These are phyloP conservation scores for Bruguiera sexangula DNA, from an alignment of 345 rosid species.

Conservation along the genomic window DNA sequence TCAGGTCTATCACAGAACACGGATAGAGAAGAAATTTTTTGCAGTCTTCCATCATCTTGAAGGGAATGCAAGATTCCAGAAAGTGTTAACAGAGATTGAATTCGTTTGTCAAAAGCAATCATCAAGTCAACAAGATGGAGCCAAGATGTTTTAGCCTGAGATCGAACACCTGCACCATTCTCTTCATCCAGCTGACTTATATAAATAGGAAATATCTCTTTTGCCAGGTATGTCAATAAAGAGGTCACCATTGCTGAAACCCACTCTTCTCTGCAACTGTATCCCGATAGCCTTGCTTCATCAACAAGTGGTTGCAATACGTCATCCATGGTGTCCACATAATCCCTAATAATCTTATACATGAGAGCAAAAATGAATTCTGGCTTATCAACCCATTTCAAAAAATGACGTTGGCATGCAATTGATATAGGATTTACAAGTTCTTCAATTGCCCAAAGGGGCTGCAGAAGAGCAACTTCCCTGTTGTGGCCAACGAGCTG, in stretches of 20 bases:
- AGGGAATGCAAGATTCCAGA: constrained; percentile 72
- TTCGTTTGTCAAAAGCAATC: constrained; percentile 76
- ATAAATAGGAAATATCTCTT: constrained; percentile 70
- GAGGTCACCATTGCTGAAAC: constrained; percentile 87
- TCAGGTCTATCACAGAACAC: constrained; percentile 86
- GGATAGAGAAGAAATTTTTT: constrained; percentile 71
- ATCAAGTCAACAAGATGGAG: constrained; percentile 89
- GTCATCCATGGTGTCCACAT: constrained; percentile 85
- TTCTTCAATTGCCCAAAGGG: constrained; percentile 98
- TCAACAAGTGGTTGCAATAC: constrained; percentile 92
- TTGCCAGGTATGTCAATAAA: constrained; percentile 63
- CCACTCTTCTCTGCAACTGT: constrained; percentile 98
- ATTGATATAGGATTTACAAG: constrained; percentile 79
- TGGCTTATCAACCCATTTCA: constrained; percentile 74
- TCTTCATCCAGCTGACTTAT: constrained; percentile 57
- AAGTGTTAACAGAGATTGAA: constrained; percentile 66
- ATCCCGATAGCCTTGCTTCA: constrained; percentile 77
- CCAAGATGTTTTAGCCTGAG: constrained; percentile 69
- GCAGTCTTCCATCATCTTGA: constrained; percentile 60
- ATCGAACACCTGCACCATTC: constrained; percentile 28
- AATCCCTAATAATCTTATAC: constrained; percentile 81
- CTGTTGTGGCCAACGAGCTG: constrained; percentile 68
- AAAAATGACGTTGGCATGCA: constrained; percentile 69
- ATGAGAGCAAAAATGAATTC: constrained; percentile 87
- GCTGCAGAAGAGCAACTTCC: constrained; percentile 66